Evolutionary conservation across 2,329 filamentous ascomycete genomes (phyloP).

Genomic region (Rutstroemia sp.): DNA sequence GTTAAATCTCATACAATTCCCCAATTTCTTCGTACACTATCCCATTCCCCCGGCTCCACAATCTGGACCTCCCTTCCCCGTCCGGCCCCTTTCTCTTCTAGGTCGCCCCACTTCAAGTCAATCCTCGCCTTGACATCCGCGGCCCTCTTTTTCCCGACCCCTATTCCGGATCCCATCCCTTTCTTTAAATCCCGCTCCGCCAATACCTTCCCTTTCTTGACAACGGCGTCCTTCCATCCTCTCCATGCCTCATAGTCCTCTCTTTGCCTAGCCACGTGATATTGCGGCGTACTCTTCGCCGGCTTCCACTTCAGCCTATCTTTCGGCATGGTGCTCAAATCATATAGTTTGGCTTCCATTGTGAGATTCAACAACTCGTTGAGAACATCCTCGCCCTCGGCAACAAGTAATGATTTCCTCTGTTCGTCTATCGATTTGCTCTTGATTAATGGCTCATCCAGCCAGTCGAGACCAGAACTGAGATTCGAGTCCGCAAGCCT

Average conservation of each 20-base stretch:
- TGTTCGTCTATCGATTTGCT: conserved; percentile 38
- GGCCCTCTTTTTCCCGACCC: conserved; percentile 12
- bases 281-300: conserved; percentile 54
- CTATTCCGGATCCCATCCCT: conserved; percentile 13
- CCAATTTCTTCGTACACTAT: conserved; percentile 24
- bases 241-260: conserved; percentile 60
- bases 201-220: conserved; percentile 44
- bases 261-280: conserved; percentile 55
- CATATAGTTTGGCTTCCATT: conserved; percentile 46
- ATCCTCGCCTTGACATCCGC: conserved; percentile 22
- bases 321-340: conserved; percentile 48
- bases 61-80: conserved; percentile 25
- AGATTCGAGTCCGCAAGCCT: conserved; percentile 41
- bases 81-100: conserved; percentile 21
- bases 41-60: conserved; percentile 26
- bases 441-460: conserved; percentile 51
- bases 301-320: conserved; percentile 62
- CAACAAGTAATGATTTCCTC: conserved; percentile 43
- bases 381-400: conserved; percentile 58
- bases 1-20: conserved; percentile 26
- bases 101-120: conserved; percentile 21
- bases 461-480: conserved; percentile 51
- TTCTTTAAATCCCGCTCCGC: conserved; percentile 21
- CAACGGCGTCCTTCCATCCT: conserved; percentile 47
- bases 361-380: conserved; percentile 58